Base-by-base conservation (phyloP, 1,139 yeast species). In the Hyphopichia burtonii region DNA sequence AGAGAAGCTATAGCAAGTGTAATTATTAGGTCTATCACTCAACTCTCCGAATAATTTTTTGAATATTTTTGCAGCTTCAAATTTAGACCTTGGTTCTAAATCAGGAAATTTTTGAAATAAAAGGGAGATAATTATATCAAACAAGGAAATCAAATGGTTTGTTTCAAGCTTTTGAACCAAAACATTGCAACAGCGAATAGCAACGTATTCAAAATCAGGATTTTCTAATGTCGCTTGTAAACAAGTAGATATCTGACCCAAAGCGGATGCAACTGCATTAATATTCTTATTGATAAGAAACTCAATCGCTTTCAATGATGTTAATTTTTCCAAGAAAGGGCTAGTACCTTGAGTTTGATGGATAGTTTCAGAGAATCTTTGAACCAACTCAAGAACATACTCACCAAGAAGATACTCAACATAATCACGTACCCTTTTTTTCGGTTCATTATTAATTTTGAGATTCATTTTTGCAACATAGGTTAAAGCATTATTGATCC, bases 161-260 rank as follows among this genome's bases (percentile, higher is more conserved):
- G 78, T 74, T 15, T 70, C 72, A 19, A 85, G 60, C 12, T 68
- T 71, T 17, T 70, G 68, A 18, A 79, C 80, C 44, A 86, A 70
- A 19, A 64, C 70, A 52, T 68, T 70, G 85, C 96, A 85, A 42
- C 95, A 85, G 36, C 73, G 68, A 41, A 93, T 65, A 0, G 94
- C 82, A 31, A 77, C 76, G 16, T 68, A 68, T 47, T 85, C 84
- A 20, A 90, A 74, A 25, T 79, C 82, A 0, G 74, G 65, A 18
- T 76, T 76, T 33, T 84, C 91, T 27, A 91, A 63, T 0, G 94
- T 85, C 0, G 93, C 82, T 55, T 90, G 97, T 16, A 94, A 66
- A 52, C 96, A 86, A 1, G 96, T 86, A 44, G 90, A 84, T 4
- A 94, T 78, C 57, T 93, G 99, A 0, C 97, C 96, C 30, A 91